phyloP scores from a whole-genome alignment of 306 rosid genomes.

The Gynostemma pentaphyllum region DNA sequence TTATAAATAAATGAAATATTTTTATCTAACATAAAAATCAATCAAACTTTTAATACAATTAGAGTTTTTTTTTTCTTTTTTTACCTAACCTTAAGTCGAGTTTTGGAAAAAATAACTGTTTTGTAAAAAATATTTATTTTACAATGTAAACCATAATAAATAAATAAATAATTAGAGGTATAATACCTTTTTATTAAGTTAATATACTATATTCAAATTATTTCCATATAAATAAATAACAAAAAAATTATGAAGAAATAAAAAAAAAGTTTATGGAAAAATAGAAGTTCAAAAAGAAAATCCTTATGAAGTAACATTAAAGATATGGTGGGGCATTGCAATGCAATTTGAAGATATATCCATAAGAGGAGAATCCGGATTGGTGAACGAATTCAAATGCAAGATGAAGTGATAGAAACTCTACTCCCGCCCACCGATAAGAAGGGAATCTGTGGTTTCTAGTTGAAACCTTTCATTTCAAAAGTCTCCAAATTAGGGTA shows the following conservation, averaged over 20 bases:
- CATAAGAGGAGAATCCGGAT: neutral
- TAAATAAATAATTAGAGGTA: too few species aligned
- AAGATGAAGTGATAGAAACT: too few species aligned
- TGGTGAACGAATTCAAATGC: neutral
- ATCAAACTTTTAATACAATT: too few species aligned
- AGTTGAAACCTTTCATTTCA: neutral
- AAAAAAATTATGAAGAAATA: neutral
- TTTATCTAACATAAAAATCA: too few species aligned
- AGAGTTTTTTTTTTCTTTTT: too few species aligned
- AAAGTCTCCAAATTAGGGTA: neutral
- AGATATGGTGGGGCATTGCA: neutral
- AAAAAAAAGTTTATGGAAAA: neutral
- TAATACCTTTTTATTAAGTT: too few species aligned
- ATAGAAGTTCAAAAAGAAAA: neutral
- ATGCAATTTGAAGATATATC: neutral
- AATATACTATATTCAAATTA: too few species aligned
- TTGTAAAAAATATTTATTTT: too few species aligned
- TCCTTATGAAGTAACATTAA: neutral
- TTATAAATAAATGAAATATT: too few species aligned
- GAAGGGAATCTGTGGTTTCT: neutral
- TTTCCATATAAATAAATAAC: neutral
- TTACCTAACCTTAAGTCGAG: too few species aligned
- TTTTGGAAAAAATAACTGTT: too few species aligned
- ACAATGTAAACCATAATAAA: too few species aligned
- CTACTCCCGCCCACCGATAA: slow-evolving; percentile 1